Evolutionary conservation across 2,329 filamentous ascomycete genomes (phyloP).

Genomic region (Ascochyta koolunga): DNA sequence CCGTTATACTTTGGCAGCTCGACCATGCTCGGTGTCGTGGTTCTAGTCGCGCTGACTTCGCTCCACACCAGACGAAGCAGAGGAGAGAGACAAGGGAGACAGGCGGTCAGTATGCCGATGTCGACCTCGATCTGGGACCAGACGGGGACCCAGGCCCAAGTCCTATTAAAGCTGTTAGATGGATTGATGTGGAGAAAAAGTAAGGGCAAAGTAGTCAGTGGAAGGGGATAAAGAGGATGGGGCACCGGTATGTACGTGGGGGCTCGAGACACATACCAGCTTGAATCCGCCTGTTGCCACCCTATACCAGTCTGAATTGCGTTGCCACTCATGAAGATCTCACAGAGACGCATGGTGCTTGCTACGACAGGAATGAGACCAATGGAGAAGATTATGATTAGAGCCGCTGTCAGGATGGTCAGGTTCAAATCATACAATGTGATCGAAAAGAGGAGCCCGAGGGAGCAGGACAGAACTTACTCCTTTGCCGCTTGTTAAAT

Average conservation of each 20-base stretch:
- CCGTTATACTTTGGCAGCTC: constrained; percentile 23
- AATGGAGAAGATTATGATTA: constrained; percentile 35
- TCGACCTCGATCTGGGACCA: constrained; percentile 44
- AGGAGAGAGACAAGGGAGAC: constrained; percentile 34
- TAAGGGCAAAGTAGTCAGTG: not conserved
- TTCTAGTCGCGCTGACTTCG: constrained; percentile 16
- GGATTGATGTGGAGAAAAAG: not conserved
- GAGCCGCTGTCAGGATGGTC: constrained; percentile 21
- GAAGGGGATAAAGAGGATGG: no score
- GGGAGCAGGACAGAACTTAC: constrained; percentile 16
- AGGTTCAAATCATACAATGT: not conserved
- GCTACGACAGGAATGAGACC: constrained; percentile 36
- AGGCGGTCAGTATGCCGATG: constrained; percentile 35
- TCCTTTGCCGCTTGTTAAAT: constrained; percentile 34
- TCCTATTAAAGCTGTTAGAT: constrained; percentile 13
- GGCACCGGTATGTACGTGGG: not conserved
- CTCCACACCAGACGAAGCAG: constrained; percentile 31
- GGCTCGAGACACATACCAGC: constrained; percentile 21
- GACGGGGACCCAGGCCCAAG: constrained; percentile 35
- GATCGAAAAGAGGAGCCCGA: not conserved
- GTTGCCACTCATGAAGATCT: constrained; percentile 29
- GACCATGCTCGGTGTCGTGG: constrained; percentile 16
- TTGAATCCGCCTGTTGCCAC: constrained; percentile 31
- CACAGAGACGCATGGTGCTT: constrained; percentile 35
- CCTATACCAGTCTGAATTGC: constrained; percentile 12